Evolutionary conservation across 345 rosid genomes (phyloP).

Genomic region (Salix viminalis): DNA sequence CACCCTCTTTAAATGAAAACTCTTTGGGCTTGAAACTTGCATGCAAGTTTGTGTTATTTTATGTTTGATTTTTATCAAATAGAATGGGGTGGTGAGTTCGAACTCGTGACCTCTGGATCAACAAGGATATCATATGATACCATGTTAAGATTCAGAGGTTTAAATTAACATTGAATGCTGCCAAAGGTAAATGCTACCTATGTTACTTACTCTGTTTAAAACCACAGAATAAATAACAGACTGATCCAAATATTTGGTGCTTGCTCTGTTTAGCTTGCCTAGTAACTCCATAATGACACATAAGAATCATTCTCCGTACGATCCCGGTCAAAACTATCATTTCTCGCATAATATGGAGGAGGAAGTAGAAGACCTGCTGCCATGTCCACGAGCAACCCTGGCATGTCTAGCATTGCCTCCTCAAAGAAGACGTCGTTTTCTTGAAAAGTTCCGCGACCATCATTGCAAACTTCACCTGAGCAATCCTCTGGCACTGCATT

Average conservation of each 20-base stretch:
- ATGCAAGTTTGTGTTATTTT: too few relatives aligned
- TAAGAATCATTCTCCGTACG: neutral
- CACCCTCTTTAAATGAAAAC: too few relatives aligned
- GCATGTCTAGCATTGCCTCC: conserved; percentile 43
- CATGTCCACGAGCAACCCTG: conserved; percentile 39
- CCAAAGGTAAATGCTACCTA: neutral
- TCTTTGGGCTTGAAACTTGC: too few relatives aligned
- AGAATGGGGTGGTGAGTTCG: too few relatives aligned
- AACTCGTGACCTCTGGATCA: too few relatives aligned
- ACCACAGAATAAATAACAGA: neutral
- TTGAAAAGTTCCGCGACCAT: neutral
- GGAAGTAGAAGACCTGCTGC: conserved; percentile 67
- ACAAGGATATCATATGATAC: too few relatives aligned
- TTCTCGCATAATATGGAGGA: conserved; percentile 40
- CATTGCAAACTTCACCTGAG: conserved; percentile 10
- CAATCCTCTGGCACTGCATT: neutral
- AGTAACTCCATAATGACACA: conserved; percentile 12
- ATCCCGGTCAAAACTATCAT: conserved; percentile 5
- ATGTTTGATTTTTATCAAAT: too few relatives aligned
- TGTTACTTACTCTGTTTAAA: neutral
- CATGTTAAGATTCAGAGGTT: neutral
- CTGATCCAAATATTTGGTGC: neutral
- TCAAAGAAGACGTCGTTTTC: conserved; percentile 23
- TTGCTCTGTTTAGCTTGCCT: neutral
- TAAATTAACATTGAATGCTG: too few relatives aligned